These are phyloP conservation scores for Quercus phellos DNA, from an alignment of 331 rosid genomes.

Conservation along the genomic window DNA sequence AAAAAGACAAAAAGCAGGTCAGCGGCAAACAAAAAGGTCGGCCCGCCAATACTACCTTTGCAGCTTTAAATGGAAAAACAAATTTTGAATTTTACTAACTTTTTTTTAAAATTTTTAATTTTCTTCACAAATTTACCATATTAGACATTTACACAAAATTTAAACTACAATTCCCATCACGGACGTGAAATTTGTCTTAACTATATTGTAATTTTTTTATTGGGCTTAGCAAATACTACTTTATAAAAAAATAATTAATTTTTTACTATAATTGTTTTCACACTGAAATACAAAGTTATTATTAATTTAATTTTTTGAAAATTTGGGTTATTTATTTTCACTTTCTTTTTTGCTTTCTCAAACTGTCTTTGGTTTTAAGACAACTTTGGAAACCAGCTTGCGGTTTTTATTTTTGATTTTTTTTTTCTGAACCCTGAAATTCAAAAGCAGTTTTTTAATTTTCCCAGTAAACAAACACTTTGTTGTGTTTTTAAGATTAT, in stretches of 20 bases:
- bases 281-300: neutral
- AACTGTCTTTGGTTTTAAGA: slow-evolving; percentile 31
- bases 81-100: slow-evolving; percentile 16
- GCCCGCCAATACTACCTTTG: slow-evolving; percentile 52
- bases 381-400: slow-evolving; percentile 47
- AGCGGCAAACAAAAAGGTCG: slow-evolving; percentile 63
- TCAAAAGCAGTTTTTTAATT: slow-evolving; percentile 46
- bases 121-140: slow-evolving; percentile 27
- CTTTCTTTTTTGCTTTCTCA: slow-evolving; percentile 33
- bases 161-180: slow-evolving; percentile 40
- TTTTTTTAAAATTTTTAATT: slow-evolving; percentile 8
- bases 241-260: slow-evolving; percentile 27
- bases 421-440: slow-evolving; percentile 28
- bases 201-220: slow-evolving; percentile 63
- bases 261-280: slow-evolving; percentile 15
- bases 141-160: slow-evolving; percentile 21
- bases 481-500: neutral
- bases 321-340: slow-evolving; percentile 16
- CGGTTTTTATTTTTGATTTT: slow-evolving; percentile 18
- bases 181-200: slow-evolving; percentile 69
- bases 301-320: neutral
- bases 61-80: slow-evolving; percentile 58
- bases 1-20: slow-evolving; percentile 80
- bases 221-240: slow-evolving; percentile 46
- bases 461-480: slow-evolving; percentile 33